phyloP scores from a whole-genome alignment of 2,329 filamentous ascomycete genomes.

The Colletotrichum karsti region DNA sequence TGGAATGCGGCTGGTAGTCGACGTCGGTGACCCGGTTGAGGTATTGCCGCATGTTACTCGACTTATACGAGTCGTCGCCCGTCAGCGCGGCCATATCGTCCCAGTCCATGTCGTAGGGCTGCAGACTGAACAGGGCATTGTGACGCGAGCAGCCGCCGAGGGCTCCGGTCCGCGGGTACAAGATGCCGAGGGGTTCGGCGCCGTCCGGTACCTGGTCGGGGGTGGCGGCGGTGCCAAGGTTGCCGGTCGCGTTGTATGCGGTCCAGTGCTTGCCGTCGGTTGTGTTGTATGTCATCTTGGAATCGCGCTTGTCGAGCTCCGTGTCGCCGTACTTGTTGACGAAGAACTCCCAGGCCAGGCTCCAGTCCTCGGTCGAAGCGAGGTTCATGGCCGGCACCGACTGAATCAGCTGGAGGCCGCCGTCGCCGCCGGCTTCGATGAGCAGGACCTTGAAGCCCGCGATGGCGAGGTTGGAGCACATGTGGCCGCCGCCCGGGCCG shows the following conservation, averaged over 20 bases:
- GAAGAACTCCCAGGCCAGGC: not conserved
- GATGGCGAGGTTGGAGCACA: conserved; percentile 63
- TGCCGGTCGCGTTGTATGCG: not conserved
- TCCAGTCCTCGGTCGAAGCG: not conserved
- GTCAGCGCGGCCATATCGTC: not conserved
- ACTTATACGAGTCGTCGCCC: not conserved
- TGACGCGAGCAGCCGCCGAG: not conserved
- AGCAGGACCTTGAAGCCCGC: conserved; percentile 64
- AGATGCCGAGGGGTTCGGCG: not conserved
- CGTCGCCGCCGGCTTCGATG: conserved; percentile 66
- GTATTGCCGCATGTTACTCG: not conserved
- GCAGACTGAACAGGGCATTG: not conserved
- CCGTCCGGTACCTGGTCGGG: not conserved
- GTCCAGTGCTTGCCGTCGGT: not conserved
- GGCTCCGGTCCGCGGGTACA: not conserved
- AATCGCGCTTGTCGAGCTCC: not conserved
- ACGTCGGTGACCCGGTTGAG: not conserved
- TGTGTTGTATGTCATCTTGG: not conserved
- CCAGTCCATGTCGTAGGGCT: not conserved
- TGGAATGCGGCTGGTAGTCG: not conserved
- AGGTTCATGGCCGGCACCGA: not conserved
- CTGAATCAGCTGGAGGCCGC: conserved; percentile 38
- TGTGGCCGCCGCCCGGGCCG: conserved; percentile 62
- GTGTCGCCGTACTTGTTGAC: not conserved
- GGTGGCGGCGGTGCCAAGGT: not conserved